Percentiles rank a stretch among this genome's conserved stretches.
phyloP scores from a whole-genome alignment of 2,329 filamentous ascomycete genomes.

The Diaporthe capsici region DNA sequence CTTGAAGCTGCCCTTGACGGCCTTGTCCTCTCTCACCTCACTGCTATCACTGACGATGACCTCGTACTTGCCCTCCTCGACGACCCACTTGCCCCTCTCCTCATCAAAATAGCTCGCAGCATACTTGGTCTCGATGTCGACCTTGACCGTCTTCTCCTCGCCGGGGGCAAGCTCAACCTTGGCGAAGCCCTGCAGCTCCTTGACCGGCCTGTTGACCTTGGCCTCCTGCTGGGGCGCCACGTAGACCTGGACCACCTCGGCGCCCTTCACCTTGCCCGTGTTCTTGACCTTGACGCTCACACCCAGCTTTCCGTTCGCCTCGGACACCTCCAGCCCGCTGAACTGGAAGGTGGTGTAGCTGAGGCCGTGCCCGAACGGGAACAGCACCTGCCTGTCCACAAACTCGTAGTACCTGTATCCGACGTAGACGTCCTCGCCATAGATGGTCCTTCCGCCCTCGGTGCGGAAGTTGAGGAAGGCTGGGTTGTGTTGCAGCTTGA shows the following conservation, averaged over 20 bases:
- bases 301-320: constrained; percentile 61
- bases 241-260: constrained; percentile 72
- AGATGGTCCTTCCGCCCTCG: constrained; percentile 75
- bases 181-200: constrained; percentile 75
- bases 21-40: constrained; percentile 59
- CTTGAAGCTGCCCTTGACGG: constrained; percentile 66
- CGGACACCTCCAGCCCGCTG: constrained; percentile 63
- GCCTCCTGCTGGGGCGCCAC: constrained; percentile 65
- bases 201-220: constrained; percentile 68
- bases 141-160: constrained; percentile 68
- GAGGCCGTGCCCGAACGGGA: constrained; percentile 49
- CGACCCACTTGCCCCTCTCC: constrained; percentile 73
- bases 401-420: constrained; percentile 82
- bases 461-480: constrained; percentile 76
- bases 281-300: constrained; percentile 72
- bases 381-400: constrained; percentile 49
- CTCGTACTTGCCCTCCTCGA: constrained; percentile 75
- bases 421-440: constrained; percentile 81
- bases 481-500: constrained; percentile 74
- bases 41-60: constrained; percentile 74
- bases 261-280: constrained; percentile 66
- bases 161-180: constrained; percentile 76
- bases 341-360: constrained; percentile 53
- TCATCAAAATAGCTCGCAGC: constrained; percentile 81
- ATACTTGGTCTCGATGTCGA: constrained; percentile 74